Evolutionary conservation across 345 rosid genomes (phyloP), one percentile per base, ranked within the genome.

Genomic region (Syzygium jambos): DNA sequence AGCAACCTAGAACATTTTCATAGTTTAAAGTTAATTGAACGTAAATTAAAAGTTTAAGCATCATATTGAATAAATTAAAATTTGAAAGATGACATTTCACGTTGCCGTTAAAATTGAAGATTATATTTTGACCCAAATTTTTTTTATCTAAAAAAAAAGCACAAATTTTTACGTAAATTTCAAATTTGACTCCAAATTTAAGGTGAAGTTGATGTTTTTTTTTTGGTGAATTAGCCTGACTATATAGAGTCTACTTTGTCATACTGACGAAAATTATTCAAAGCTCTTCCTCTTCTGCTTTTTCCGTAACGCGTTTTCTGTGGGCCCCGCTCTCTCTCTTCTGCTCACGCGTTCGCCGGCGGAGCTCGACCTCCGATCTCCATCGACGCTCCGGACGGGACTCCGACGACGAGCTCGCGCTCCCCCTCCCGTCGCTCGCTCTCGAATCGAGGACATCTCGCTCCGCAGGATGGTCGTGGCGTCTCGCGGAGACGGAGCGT

Each of bases 1-100:
- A 11, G 0, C 1, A 43, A 43, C 7, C 46, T 43, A 43, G 25
- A 56, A 56, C 2, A 1, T 56, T 56, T 56, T 56, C 0, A 56
- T 56, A 56, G 0, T 56, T 23, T 9, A 2, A 5, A 0, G 2
- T 56, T 23, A 56, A 2, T 56, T 23, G 1, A 56, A 23, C 4
- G 17, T 56, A 19, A 8, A 56, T 27, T 1, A 22, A 22, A 22
- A 0, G 3, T 22, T 55, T 0, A 22, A 54, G 0, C 0, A 55
- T 55, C 11, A 55, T 0, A 9, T 56, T 56, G 10, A 22, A 55
- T 55, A 55, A 55, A 55, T 21, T 3, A 22, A 55, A 55, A 54
- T 3, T 23, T 56, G 0, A 22, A 8, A 0, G 1, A 22, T 56
- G 25, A 23, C 1, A 43, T 43, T 43, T 43, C 46, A 43, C 4